Evolutionary conservation across 208 protist genomes (phyloP), one percentile per base, ranked within the genome.

Genomic region (Leishmania martiniquensis): DNA sequence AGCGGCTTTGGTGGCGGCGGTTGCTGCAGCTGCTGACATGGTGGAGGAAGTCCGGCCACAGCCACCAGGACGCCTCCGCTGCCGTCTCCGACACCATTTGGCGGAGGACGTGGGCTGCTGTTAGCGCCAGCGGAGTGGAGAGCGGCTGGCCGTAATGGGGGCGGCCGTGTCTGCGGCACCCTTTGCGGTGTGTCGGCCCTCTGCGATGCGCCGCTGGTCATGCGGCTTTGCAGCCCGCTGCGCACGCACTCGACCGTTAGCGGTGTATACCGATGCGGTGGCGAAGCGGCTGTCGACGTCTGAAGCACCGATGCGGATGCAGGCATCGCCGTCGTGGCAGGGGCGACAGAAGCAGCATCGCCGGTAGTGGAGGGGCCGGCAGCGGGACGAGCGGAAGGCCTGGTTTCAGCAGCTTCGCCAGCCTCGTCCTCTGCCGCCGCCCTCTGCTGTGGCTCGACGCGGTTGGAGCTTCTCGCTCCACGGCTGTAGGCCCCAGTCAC

Each of bases 191-290:
- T 42, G 70, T 34, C 22, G 2, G 49, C 37, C 1, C 37, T 25
- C 37, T 62, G 51, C 37, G 70, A 74, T 34, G 70, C 32, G 37
- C 70, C 70, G 45, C 70, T 74, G 29, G 70, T 74, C 34, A 29
- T 74, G 32, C 70, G 70, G 9, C 70, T 74, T 12, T 62, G 70
- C 70, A 34, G 42, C 20, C 7, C 44, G 34, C 72, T 67, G 20
- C 25, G 25, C 17, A 54, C 49, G 57, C 29, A 42, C 25, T 76
- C 72, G 4, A 55, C 72, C 42, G 72, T 68, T 9, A 76, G 72
- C 7, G 72, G 72, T 9, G 68, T 59, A 29, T 76, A 76, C 12
- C 15, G 37, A 44, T 76, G 72, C 34, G 55, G 59, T 29, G 72
- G 52, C 7, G 72, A 66, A 39, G 54, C 71, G 10, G 59, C 42